These are phyloP conservation scores for fission yeast (Schizosaccharomyces pombe) DNA, from an alignment of 805 yeast genomes.

Conservation along the genomic window DNA sequence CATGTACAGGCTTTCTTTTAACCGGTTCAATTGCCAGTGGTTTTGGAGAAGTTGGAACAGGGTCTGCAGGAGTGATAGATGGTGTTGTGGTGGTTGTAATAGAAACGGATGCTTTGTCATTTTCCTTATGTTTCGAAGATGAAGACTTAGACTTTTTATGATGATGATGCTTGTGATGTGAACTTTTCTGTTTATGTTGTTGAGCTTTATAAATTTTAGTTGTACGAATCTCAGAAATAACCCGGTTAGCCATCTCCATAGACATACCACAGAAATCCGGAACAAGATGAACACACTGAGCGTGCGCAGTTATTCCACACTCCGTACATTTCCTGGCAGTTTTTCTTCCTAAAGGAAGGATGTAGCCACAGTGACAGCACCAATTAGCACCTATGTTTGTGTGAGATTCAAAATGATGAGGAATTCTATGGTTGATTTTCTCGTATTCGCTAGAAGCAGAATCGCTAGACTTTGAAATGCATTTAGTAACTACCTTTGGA, in stretches of 20 bases:
- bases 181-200: constrained; percentile 6
- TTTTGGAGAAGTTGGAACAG: constrained; percentile 8
- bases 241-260: constrained; percentile 85
- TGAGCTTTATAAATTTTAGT: constrained; percentile 25
- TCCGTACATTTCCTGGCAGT: constrained; percentile 64
- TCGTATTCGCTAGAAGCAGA: constrained; percentile 42
- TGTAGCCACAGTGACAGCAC: constrained; percentile 98
- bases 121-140: constrained; percentile 4
- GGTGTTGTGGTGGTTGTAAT: too few relatives aligned
- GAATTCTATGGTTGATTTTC: constrained; percentile 87
- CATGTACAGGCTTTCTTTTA: constrained; percentile 8
- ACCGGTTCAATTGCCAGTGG: constrained; percentile 12
- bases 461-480: constrained; percentile 49
- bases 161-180: neutral
- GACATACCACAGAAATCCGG: constrained; percentile 98
- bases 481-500: constrained; percentile 55
- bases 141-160: constrained; percentile 5
- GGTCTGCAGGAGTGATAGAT: too few relatives aligned
- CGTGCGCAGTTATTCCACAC: constrained; percentile 88
- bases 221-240: constrained; percentile 57
- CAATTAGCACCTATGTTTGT: constrained; percentile 90
- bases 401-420: constrained; percentile 84
- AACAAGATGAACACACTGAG: constrained; percentile 75
- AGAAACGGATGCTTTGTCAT: neutral
- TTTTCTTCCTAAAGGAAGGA: constrained; percentile 83